phyloP scores from a whole-genome alignment of 371 early-diverging fungal species.

The Mucor saturninus region DNA sequence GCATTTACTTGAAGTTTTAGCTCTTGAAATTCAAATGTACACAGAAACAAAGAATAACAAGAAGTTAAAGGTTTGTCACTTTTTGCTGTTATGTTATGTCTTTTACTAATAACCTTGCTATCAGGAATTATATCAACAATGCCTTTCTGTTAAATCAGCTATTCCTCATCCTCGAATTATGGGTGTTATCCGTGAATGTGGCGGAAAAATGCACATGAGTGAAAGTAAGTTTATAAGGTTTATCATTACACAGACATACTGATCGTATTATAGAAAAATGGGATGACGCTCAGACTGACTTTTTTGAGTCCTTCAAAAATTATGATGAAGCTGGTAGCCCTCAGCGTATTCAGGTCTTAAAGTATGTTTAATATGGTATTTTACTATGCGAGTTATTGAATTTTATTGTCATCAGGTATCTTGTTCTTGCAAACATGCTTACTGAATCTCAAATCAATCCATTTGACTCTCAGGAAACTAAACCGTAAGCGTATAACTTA shows the following conservation, averaged over 20 bases:
- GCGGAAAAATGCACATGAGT: constrained; percentile 97
- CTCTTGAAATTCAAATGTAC: constrained; percentile 93
- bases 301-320: constrained; percentile 96
- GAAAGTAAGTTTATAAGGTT: constrained; percentile 63
- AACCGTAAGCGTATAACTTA: constrained; percentile 29
- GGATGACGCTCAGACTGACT: constrained; percentile 91
- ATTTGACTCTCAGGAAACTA: constrained; percentile 96
- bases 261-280: constrained; percentile 69
- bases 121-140: constrained; percentile 82
- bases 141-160: constrained; percentile 87
- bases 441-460: constrained; percentile 94
- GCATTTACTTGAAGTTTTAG: constrained; percentile 87
- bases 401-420: constrained; percentile 56
- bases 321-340: constrained; percentile 96
- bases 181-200: constrained; percentile 96
- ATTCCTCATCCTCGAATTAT: constrained; percentile 96
- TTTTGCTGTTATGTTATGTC: not conserved
- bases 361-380: constrained; percentile 52
- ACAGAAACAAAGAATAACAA: constrained; percentile 87
- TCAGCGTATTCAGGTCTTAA: constrained; percentile 91
- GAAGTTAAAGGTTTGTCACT: constrained; percentile 67
- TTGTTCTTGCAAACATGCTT: constrained; percentile 94
- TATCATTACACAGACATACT: not conserved
- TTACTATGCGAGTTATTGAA: too few species aligned
- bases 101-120: constrained; percentile 18